A percentile compares a stretch with the other conserved stretches of the same genome.
Evolutionary conservation across 1,139 yeast species (phyloP).

Genomic region (Candida buenavistaensis): DNA sequence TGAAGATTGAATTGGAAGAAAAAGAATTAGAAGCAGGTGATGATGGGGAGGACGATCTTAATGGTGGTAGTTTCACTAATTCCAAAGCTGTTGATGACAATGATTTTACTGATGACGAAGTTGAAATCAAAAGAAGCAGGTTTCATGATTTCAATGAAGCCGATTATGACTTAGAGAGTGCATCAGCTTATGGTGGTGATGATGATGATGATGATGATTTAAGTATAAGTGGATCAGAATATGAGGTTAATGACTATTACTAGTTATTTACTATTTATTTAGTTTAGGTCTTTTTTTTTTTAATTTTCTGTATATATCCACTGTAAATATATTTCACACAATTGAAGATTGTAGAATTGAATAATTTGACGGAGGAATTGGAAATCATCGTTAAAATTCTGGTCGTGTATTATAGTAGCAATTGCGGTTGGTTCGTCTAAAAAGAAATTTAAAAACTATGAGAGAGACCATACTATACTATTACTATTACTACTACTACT

Average conservation of each 20-base stretch:
- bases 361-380: too few species aligned
- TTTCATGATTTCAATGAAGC: slow-evolving; percentile 48
- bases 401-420: too few species aligned
- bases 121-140: slow-evolving; percentile 45
- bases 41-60: slow-evolving; percentile 16
- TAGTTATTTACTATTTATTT: too few species aligned
- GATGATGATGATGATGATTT: slow-evolving; percentile 22
- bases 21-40: slow-evolving; percentile 39
- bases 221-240: slow-evolving; percentile 31
- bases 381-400: too few species aligned
- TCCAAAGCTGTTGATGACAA: slow-evolving; percentile 22
- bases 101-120: slow-evolving; percentile 40
- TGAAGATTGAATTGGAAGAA: slow-evolving; percentile 85
- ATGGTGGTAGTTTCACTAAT: slow-evolving; percentile 18
- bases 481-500: too few species aligned
- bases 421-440: too few species aligned
- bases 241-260: slow-evolving; percentile 49
- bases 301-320: neutral
- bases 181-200: slow-evolving; percentile 32
- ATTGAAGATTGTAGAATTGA: too few species aligned
- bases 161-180: slow-evolving; percentile 46
- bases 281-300: neutral
- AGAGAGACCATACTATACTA: too few species aligned
- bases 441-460: too few species aligned
- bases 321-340: too few species aligned